Percentiles rank a stretch among this genome's conserved stretches.
phyloP scores from a whole-genome alignment of 2,329 filamentous ascomycete species.

The Nannizziopsis arthrosporioides region DNA sequence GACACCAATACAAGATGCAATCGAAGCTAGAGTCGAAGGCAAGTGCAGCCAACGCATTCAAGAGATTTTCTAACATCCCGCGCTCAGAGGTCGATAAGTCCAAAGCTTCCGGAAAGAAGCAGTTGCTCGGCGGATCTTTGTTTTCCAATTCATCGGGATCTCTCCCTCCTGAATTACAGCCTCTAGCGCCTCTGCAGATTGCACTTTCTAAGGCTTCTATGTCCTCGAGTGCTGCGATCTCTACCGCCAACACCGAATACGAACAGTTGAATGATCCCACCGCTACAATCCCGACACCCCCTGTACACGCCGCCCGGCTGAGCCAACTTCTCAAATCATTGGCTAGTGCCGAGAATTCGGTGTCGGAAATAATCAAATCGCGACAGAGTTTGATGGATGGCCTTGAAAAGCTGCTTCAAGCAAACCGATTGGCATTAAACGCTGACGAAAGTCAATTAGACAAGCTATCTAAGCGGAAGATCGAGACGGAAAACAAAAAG shows the following conservation, averaged over 20 bases:
- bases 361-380: constrained; percentile 80
- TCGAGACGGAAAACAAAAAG: constrained; percentile 68
- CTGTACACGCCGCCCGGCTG: constrained; percentile 81
- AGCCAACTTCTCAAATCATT: constrained; percentile 82
- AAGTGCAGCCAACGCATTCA: constrained; percentile 14
- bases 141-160: constrained; percentile 49
- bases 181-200: constrained; percentile 63
- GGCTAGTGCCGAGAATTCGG: constrained; percentile 75
- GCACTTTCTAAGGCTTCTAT: constrained; percentile 61
- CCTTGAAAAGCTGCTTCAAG: constrained; percentile 68
- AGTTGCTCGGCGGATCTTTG: constrained; percentile 55
- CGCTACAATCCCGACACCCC: constrained; percentile 60
- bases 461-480: constrained; percentile 55
- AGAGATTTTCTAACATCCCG: background rate
- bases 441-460: constrained; percentile 57
- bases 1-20: constrained; percentile 60
- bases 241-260: constrained; percentile 68
- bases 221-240: constrained; percentile 54
- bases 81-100: constrained; percentile 45
- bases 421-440: constrained; percentile 57
- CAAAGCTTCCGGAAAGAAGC: constrained; percentile 42
- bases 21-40: constrained; percentile 73
- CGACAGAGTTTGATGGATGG: constrained; percentile 64
- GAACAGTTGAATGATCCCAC: constrained; percentile 66
- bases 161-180: constrained; percentile 64